These are phyloP conservation scores for Sclerotinia glacialis DNA, from an alignment of 2,329 filamentous ascomycete species.

Conservation along the genomic window DNA sequence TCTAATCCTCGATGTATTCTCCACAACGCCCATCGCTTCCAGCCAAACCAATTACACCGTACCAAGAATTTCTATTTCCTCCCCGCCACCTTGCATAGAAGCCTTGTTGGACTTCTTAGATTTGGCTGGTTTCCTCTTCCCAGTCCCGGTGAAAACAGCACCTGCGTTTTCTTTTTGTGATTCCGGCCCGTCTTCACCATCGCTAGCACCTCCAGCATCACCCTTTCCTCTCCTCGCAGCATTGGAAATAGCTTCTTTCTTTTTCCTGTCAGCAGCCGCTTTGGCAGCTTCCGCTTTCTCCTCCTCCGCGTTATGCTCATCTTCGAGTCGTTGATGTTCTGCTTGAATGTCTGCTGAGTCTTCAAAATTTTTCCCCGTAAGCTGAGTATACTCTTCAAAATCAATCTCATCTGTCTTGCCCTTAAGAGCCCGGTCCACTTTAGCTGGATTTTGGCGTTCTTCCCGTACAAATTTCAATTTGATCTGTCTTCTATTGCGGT, in stretches of 20 bases:
- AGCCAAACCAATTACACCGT: constrained; percentile 5
- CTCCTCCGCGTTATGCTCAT: constrained; percentile 49
- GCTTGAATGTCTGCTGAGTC: constrained; percentile 55
- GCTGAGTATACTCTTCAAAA: constrained; percentile 58
- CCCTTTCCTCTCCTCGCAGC: constrained; percentile 22
- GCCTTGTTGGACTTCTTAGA: constrained; percentile 37
- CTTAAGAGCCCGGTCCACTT: constrained; percentile 62
- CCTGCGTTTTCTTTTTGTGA: constrained; percentile 20
- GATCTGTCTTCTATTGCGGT: constrained; percentile 68
- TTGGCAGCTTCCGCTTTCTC: constrained; percentile 46
- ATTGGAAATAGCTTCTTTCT: constrained; percentile 35
- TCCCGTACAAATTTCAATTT: constrained; percentile 83
- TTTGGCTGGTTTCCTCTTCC: constrained; percentile 26
- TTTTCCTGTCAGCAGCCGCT: constrained; percentile 31
- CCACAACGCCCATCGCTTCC: constrained; percentile 8
- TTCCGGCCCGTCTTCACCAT: constrained; percentile 26
- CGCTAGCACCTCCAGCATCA: constrained; percentile 23
- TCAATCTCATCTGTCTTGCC: constrained; percentile 59
- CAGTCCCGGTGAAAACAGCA: neutral
- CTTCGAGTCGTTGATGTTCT: constrained; percentile 47
- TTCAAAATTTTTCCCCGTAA: constrained; percentile 53
- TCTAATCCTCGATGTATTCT: neutral
- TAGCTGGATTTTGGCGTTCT: constrained; percentile 62
- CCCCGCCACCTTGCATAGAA: constrained; percentile 32
- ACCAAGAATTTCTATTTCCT: constrained; percentile 37